Evolutionary conservation across 805 yeast genomes (phyloP), one percentile per base, ranked within the genome.

Genomic region (Starmerella asiatica): DNA sequence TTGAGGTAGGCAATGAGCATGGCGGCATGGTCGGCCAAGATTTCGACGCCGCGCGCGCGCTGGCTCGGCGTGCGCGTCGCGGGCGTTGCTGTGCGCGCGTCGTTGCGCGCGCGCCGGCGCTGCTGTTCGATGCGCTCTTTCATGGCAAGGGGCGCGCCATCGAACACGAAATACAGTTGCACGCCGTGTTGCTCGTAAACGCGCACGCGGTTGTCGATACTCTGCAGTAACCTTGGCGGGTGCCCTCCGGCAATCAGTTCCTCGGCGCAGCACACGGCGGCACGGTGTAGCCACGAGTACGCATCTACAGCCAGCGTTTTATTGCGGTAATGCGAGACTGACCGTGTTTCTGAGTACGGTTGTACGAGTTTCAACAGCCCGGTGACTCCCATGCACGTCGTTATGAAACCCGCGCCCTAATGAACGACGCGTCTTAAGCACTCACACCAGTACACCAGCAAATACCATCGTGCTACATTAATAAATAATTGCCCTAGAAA

Each of bases 231-330:
- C 69, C 45, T 46, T 24, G 52, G 64, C 0, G 97, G 83, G 1
- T 85, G 83, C 37, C 61, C 58, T 9, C 73, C 81, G 37, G 71
- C 63, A 7, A 84, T 83, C 34, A 91, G 62, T 36, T 91, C 94
- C 59, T 70, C 73, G 0, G 96, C 80, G 59, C 97, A 86, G 15
- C 83, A 64, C 37, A 77, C 70, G 3, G 82, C 76, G 4, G 91
- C 86, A 47, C 82, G 72, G 59, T 91, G 99, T 4, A 91, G 70
- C 99, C 99, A 91, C 1, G 95, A 85, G 54, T 84, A 91, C 0
- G 94, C 86, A 56, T 91, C 99, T n/a, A 91, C 77, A 0, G 94
- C 99, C 32, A 86, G 61, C 0, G 80, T 75, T 52, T 76, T 68
- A 1, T 94, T 95, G 12, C 73, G 60, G 56, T 74, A 82, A 27